A percentile compares a stretch with the other conserved stretches of the same genome.
These are phyloP conservation scores for Euphorbia peplus DNA, from an alignment of 345 rosid species.

Conservation along the genomic window DNA sequence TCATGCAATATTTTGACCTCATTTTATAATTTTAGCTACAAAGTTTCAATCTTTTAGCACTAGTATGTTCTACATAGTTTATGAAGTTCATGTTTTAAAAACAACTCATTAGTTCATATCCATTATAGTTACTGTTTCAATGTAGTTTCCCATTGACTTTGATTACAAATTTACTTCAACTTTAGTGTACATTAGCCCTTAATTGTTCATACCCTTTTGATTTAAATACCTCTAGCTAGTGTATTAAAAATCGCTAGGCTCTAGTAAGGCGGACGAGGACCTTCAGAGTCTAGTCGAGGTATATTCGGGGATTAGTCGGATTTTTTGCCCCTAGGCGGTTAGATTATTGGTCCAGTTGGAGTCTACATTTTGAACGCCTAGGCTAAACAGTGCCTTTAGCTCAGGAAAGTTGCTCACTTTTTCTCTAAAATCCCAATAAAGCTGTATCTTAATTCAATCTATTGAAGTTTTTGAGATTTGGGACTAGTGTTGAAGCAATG, in stretches of 20 bases:
- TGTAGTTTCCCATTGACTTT: not conserved
- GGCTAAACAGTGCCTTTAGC: conserved; percentile 5
- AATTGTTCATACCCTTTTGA: not conserved
- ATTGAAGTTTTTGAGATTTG: conserved; percentile 5
- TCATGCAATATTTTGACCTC: not conserved
- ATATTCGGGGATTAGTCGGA: too few relatives aligned
- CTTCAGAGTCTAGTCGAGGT: too few relatives aligned
- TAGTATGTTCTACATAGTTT: too few relatives aligned
- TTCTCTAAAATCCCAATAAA: not conserved
- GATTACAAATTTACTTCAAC: not conserved
- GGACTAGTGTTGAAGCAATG: conserved; percentile 48
- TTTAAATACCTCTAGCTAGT: too few relatives aligned
- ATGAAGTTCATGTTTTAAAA: too few relatives aligned
- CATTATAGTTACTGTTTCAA: not conserved
- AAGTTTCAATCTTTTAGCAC: not conserved
- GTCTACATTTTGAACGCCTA: too few relatives aligned
- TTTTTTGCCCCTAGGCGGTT: too few relatives aligned
- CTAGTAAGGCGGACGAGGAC: too few relatives aligned
- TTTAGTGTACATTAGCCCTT: conserved; percentile 1
- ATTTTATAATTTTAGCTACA: not conserved
- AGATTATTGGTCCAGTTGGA: too few relatives aligned
- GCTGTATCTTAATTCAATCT: not conserved
- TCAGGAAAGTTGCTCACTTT: not conserved
- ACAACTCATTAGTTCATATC: too few relatives aligned
- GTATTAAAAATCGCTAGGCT: too few relatives aligned